Evolutionary conservation across 139 green algal species (phyloP).

Genomic region (Chara braunii): DNA sequence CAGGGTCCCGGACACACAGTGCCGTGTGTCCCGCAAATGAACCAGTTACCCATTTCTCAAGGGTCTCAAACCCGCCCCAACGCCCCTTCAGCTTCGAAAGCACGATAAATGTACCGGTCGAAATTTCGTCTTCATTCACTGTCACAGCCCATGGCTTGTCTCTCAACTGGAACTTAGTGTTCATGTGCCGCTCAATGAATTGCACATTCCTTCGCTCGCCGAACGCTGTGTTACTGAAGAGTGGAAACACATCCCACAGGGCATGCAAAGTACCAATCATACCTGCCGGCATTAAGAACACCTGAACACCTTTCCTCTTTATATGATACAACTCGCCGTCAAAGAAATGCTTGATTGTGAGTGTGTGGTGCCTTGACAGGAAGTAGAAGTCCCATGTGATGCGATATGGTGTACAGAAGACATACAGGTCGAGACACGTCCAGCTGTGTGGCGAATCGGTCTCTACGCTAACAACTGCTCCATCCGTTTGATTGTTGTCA

Average conservation of each 20-base stretch:
- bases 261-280: neutral
- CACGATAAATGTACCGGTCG: slow-evolving; percentile 24
- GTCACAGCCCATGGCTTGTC: too few species aligned
- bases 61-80: slow-evolving; percentile 31
- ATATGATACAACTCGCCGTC: slow-evolving; percentile 4
- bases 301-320: neutral
- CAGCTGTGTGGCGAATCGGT: neutral
- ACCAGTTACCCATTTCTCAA: slow-evolving; percentile 33
- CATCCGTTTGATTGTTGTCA: neutral
- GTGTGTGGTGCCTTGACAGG: neutral
- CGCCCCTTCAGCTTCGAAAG: slow-evolving; percentile 11
- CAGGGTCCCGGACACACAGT: neutral
- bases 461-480: neutral
- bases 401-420: slow-evolving; percentile 17
- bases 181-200: slow-evolving; percentile 3
- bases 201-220: neutral
- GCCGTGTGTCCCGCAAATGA: slow-evolving; percentile 17
- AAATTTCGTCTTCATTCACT: too few species aligned
- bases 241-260: neutral
- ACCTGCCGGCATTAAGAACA: slow-evolving; percentile 9
- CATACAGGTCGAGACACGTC: slow-evolving; percentile 6
- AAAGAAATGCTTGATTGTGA: neutral
- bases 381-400: slow-evolving; percentile 4
- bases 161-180: too few species aligned
- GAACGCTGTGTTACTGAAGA: neutral